Evolutionary conservation across 148 eudicot genomes (phyloP).

Genomic region (Nepenthes mirabilis): DNA sequence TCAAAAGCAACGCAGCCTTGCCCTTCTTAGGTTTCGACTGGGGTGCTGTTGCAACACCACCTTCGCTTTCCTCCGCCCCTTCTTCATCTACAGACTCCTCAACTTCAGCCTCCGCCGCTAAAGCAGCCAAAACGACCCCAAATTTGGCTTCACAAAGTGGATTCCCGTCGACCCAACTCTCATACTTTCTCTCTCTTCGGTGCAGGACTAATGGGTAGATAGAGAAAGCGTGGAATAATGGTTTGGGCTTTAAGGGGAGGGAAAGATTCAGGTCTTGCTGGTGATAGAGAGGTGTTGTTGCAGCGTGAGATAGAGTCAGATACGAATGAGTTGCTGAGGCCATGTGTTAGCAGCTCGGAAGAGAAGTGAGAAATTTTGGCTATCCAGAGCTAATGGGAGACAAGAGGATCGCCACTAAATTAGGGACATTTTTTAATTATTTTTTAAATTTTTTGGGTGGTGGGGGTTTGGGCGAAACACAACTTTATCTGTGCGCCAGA

Average conservation of each 20-base stretch:
- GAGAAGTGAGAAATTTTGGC: no score
- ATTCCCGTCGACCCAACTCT: conserved; percentile 16
- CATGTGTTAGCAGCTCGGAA: conserved; percentile 11
- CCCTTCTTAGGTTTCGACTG: conserved; percentile 72
- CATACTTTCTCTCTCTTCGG: conserved; percentile 14
- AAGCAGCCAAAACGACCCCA: conserved; percentile 27
- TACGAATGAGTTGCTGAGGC: conserved; percentile 31
- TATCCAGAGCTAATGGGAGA: no score
- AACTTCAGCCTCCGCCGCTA: conserved; percentile 51
- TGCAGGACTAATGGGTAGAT: conserved; percentile 22
- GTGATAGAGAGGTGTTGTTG: conserved; percentile 15
- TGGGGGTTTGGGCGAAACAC: no score
- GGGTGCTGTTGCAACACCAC: conserved; percentile 19
- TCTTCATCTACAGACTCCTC: conserved; percentile 20
- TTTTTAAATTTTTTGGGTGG: no score
- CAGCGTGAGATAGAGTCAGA: conserved; percentile 16
- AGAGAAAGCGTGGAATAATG: conserved; percentile 22
- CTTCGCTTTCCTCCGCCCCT: conserved; percentile 17
- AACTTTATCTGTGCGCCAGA: no score
- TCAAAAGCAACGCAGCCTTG: conserved; percentile 80
- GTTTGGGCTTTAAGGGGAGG: conserved; percentile 18
- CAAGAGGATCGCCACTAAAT: no score
- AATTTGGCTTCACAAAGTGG: conserved; percentile 11
- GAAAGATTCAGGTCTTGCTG: conserved; percentile 26
- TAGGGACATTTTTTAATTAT: no score